Evolutionary conservation across 1,139 yeast genomes (phyloP), one percentile per base, ranked within the genome.

Genomic region (Wickerhamiella infanticola): DNA sequence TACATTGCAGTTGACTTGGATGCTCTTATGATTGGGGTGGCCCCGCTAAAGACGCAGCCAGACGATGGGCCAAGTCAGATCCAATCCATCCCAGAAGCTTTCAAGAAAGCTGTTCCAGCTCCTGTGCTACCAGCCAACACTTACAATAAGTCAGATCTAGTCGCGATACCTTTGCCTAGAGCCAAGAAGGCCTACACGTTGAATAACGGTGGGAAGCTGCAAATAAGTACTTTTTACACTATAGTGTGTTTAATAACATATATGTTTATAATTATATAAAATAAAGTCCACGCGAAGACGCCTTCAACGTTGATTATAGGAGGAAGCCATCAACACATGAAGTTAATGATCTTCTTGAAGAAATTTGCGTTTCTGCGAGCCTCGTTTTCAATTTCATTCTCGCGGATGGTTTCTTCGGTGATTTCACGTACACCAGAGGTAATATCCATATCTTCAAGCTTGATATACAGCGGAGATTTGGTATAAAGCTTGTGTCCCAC

Each of bases 351-450:
- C 52, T 67, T 66, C 60, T 53, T 64, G 51, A 24, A 69, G 61
- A 44, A 66, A 55, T 49, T 62, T 53, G 53, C 57, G 55, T 58
- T 57, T 36, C 57, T 60, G 52, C 65, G 48, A 46, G 53, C 81
- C 51, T 72, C 74, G 56, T 70, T 74, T 42, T 64, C 67, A 45
- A 72, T 65, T 58, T 74, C 79, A 8, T 7, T 9, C 4, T 25
- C 40, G 53, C 69, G 74, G 54, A 61, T 64, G 47, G 74, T 57
- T 48, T 74, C 80, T 51, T 69, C 63, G 55, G 75, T 78, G 53
- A 71, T 66, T 44, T 73, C 70, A 53, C 76, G 68, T 59, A 79
- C 68, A 46, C 79, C 79, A 46, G 69, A 65, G 48, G 69, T 70
- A 39, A 77, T 56, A 55, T 77, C 81, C 49, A 76, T 72, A 43